These are phyloP conservation scores for Veloboletus limbatus DNA, from an alignment of 1,284 basidiomycete species.

Conservation along the genomic window DNA sequence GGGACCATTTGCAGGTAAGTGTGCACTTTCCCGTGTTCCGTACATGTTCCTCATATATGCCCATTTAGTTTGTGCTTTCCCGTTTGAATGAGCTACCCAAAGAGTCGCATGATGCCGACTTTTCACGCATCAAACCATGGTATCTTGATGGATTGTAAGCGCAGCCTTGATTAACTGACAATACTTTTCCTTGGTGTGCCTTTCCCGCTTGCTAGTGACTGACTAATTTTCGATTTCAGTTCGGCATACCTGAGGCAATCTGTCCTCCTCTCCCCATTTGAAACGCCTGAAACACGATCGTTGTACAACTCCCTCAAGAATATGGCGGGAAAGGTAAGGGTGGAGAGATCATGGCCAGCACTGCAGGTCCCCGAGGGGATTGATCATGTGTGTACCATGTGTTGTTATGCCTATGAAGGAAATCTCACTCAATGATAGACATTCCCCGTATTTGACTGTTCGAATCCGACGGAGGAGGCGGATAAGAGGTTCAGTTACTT, in stretches of 20 bases:
- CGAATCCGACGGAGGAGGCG: constrained; percentile 74
- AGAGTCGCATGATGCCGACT: constrained; percentile 91
- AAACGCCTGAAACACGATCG: constrained; percentile 84
- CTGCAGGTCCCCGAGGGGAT: constrained; percentile 78
- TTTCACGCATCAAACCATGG: constrained; percentile 96
- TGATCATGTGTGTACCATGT: constrained; percentile 54
- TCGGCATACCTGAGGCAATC: constrained; percentile 85
- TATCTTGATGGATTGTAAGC: constrained; percentile 90
- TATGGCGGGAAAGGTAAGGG: constrained; percentile 78
- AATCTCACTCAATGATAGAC: constrained; percentile 41
- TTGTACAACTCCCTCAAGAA: constrained; percentile 82
- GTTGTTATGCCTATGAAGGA: not conserved
- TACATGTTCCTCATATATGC: constrained; percentile 1
- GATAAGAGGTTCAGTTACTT: constrained; percentile 88
- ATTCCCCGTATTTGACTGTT: constrained; percentile 74
- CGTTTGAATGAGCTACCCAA: constrained; percentile 88
- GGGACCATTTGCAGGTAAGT: constrained; percentile 90
- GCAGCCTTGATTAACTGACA: not conserved
- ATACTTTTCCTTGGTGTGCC: not conserved
- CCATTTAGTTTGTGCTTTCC: constrained; percentile 74
- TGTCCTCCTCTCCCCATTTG: constrained; percentile 84
- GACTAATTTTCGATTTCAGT: constrained; percentile 37
- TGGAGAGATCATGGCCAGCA: constrained; percentile 66
- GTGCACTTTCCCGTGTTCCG: not conserved
- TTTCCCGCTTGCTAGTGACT: not conserved